Base-by-base conservation (phyloP, 768 basidiomycete genomes). In the Trametes gibbosa region DNA sequence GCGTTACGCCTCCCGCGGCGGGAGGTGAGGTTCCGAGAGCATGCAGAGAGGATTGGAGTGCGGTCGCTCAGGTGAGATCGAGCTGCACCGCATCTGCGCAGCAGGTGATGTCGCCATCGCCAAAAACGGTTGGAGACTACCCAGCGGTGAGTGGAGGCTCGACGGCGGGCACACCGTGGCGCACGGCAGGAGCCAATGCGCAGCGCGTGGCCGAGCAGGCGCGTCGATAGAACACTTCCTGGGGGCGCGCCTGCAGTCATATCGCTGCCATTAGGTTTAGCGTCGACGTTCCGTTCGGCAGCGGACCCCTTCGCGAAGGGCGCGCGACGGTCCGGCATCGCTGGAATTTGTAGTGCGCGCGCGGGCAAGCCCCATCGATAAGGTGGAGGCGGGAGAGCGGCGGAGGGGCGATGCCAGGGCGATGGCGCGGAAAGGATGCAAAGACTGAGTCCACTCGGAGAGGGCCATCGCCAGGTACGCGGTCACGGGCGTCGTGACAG, bases 41-140 rank as follows among this genome's bases (percentile, higher is more conserved):
- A 37, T 12, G 40, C 25, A 42, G 4, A 32, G 55, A 42, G n/a
- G n/a, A n/a, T 46, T 49, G 55, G 55, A 40, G 55, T 49, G 25
- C n/a, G 39, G 47, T 3, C 27, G 55, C 55, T 56, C 55, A 56
- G 47, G 55, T 56, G 55, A 39, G 47, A 37, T 17, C n/a, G 23
- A 10, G 12, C 42, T 39, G 45, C 46, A 37, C 47, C 39, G 55
- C 55, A 41, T 27, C 47, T 46, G 57, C 57, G 50, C 57, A 58
- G 57, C 55, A 56, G 55, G 16, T 58, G 50, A 51, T 51, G 57
- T 51, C 57, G 57, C 57, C 50, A 58, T 46, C 50, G 57, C 35
- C 57, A 42, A 46, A 58, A 37, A 46, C 57, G 16, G 42, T 42
- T 42, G 56, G 17, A 32, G 29, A n/a, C n/a, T n/a, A n/a, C n/a